phyloP scores from a whole-genome alignment of 805 yeast genomes.

The Starmerella potacharoeniae region DNA sequence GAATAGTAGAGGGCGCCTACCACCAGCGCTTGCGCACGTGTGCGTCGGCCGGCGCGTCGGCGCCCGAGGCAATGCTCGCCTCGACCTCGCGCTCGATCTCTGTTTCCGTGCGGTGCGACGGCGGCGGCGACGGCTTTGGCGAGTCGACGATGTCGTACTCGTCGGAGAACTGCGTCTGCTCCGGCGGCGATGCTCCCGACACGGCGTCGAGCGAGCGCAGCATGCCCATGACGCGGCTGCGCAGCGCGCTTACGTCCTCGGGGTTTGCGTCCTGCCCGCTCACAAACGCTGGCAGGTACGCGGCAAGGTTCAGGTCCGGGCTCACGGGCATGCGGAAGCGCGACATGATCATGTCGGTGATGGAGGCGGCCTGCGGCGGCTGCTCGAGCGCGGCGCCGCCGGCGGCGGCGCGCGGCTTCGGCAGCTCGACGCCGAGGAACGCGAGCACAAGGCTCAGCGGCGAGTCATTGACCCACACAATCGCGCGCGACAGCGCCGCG shows the following conservation, averaged over 20 bases:
- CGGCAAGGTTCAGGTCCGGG: slow-evolving; percentile 19
- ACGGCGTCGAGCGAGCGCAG: slow-evolving; percentile 14
- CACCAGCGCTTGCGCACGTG: slow-evolving; percentile 6
- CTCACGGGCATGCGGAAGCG: slow-evolving; percentile 24
- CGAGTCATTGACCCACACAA: slow-evolving; percentile 9
- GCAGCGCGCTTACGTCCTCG: slow-evolving; percentile 9
- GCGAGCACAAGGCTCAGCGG: slow-evolving; percentile 9
- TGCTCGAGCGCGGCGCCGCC: slow-evolving; percentile 2
- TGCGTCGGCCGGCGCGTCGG: not conserved
- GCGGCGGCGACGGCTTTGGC: slow-evolving; percentile 9
- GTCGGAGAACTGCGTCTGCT: slow-evolving; percentile 5
- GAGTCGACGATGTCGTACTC: slow-evolving; percentile 16
- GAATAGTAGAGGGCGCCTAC: not conserved
- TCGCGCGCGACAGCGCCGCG: slow-evolving; percentile 17
- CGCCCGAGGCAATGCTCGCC: not conserved
- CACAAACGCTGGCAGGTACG: slow-evolving; percentile 14
- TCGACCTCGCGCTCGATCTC: slow-evolving; percentile 17
- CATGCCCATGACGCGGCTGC: slow-evolving; percentile 15
- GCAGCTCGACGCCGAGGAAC: slow-evolving; percentile 17
- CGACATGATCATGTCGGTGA: slow-evolving; percentile 22
- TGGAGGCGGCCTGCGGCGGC: not conserved
- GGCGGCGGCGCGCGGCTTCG: slow-evolving; percentile 2
- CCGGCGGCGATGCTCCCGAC: not conserved
- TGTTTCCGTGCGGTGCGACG: slow-evolving; percentile 7
- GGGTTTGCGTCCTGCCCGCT: not conserved